These are phyloP conservation scores for Arthrobotrys sinensis DNA, from an alignment of 2,329 filamentous ascomycete species.

Conservation along the genomic window DNA sequence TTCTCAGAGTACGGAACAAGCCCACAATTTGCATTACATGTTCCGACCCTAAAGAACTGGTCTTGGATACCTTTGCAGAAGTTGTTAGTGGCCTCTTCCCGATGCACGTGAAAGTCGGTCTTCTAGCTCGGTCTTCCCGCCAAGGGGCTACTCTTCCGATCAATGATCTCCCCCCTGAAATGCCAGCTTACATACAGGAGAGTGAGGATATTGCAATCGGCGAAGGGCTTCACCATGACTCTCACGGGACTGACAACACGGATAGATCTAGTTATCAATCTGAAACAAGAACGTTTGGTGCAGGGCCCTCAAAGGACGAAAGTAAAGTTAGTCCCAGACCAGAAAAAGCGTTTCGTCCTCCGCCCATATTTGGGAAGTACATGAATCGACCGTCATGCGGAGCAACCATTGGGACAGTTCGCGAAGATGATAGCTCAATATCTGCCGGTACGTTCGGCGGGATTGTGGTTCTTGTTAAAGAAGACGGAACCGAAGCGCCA, in stretches of 20 bases:
- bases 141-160: background rate
- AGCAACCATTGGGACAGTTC: constrained; percentile 51
- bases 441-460: constrained; percentile 60
- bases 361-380: constrained; percentile 57
- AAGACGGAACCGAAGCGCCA: constrained; percentile 57
- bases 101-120: constrained; percentile 60
- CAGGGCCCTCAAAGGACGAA: background rate
- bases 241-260: background rate
- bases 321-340: constrained; percentile 7
- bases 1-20: constrained; percentile 54
- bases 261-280: background rate
- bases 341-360: constrained; percentile 54
- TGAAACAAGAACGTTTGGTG: background rate
- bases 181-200: constrained; percentile 3
- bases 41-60: constrained; percentile 57
- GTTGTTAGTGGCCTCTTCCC: constrained; percentile 58
- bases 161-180: constrained; percentile 6
- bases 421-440: constrained; percentile 51
- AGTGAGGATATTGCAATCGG: background rate
- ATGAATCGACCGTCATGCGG: constrained; percentile 54
- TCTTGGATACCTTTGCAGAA: constrained; percentile 56
- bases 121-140: constrained; percentile 47
- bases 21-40: constrained; percentile 61
- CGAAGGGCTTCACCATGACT: background rate
- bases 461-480: constrained; percentile 53